Evolutionary conservation across 257 asterid genomes (phyloP).

Genomic region (Datura wrightii): DNA sequence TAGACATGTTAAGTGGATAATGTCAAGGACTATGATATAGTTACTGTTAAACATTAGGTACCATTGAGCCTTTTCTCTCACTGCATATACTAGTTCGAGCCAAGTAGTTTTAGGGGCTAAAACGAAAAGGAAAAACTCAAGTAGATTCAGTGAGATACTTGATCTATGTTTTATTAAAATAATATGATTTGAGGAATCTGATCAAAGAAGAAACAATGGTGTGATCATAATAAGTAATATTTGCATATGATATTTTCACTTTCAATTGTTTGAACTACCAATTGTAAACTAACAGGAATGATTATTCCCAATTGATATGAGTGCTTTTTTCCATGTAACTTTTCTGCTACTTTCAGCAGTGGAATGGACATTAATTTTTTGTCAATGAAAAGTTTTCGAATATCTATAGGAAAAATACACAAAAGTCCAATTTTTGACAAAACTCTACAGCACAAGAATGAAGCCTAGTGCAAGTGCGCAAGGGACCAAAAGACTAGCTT

Average conservation of each 20-base stretch:
- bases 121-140: constrained; percentile 17
- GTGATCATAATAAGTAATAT: neutral
- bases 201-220: neutral
- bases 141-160: neutral
- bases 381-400: neutral
- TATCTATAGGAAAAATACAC: neutral
- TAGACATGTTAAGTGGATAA: neutral
- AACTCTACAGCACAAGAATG: neutral
- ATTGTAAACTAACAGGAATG: neutral
- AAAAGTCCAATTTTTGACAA: neutral
- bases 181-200: constrained; percentile 10
- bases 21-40: neutral
- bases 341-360: constrained; percentile 16
- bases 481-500: neutral
- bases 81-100: neutral
- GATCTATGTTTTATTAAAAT: neutral
- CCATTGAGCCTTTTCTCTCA: neutral
- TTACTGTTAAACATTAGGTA: neutral
- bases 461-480: neutral
- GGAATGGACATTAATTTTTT: neutral
- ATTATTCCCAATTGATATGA: neutral
- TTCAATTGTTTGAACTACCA: neutral
- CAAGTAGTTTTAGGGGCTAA: neutral
- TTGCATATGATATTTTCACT: neutral
- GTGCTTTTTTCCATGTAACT: neutral